These are phyloP conservation scores for Lactarius tabidus DNA, from an alignment of 768 basidiomycete genomes.

Conservation along the genomic window DNA sequence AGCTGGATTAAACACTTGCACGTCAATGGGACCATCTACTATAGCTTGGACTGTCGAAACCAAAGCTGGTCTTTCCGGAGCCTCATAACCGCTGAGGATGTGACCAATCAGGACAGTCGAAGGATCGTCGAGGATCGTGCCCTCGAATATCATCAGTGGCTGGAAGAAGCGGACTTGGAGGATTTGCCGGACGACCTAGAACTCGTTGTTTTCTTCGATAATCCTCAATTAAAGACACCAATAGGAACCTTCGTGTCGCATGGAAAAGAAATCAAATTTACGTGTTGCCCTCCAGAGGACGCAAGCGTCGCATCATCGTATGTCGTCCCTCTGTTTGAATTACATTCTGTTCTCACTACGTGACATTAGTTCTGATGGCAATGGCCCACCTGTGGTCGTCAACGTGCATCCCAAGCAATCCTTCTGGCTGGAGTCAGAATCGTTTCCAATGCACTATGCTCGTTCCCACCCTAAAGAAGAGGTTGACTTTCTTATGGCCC, in stretches of 20 bases:
- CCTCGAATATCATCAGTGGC: slow-evolving; percentile 8
- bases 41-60: background rate
- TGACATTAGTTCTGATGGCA: slow-evolving; percentile 2
- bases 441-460: slow-evolving; percentile 10
- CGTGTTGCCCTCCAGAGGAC: background rate
- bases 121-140: slow-evolving; percentile 2
- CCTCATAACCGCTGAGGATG: slow-evolving; percentile 4
- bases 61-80: background rate
- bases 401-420: background rate
- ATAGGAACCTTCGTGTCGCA: slow-evolving; percentile 11
- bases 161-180: slow-evolving; percentile 15
- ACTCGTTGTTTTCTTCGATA: slow-evolving; percentile 4
- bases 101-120: slow-evolving; percentile 1
- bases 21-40: slow-evolving; percentile 14
- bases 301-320: background rate
- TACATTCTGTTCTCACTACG: background rate
- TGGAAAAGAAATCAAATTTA: slow-evolving; percentile 7
- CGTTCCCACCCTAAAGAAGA: slow-evolving; percentile 11
- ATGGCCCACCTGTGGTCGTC: background rate
- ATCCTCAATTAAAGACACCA: background rate
- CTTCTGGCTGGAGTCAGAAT: slow-evolving; percentile 6
- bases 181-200: slow-evolving; percentile 13
- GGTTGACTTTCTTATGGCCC: slow-evolving; percentile 6
- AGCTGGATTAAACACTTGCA: slow-evolving; percentile 8
- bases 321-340: background rate